phyloP scores from a whole-genome alignment of 768 basidiomycete species.

The Russula sp. region DNA sequence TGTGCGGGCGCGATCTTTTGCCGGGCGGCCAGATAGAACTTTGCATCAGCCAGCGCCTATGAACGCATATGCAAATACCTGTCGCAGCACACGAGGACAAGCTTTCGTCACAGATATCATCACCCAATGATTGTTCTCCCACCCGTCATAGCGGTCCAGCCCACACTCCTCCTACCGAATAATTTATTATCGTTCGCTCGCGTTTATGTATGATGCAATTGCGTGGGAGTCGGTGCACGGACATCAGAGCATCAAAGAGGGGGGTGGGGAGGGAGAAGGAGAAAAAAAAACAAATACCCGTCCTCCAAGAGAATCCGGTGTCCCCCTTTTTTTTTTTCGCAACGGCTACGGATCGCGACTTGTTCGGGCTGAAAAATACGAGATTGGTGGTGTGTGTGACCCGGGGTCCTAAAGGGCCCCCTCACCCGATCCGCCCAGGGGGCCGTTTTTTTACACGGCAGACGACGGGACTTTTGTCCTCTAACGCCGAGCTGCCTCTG shows the following conservation, averaged over 20 bases:
- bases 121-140: background rate
- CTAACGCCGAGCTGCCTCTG: slow-evolving; percentile 10
- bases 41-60: slow-evolving; percentile 8
- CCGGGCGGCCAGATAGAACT: slow-evolving; percentile 10
- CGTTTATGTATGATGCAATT: background rate
- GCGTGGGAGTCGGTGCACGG: background rate
- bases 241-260: background rate
- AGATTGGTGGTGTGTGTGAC: slow-evolving; percentile 4
- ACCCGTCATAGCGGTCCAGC: background rate
- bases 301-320: background rate
- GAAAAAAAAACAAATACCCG: background rate
- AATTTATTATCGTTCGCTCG: background rate
- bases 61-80: slow-evolving; percentile 8
- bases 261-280: too few species aligned
- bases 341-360: slow-evolving; percentile 21
- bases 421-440: slow-evolving; percentile 8
- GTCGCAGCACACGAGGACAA: slow-evolving; percentile 7
- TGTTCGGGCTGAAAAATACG: slow-evolving; percentile 15
- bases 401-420: background rate
- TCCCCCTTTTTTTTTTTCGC: background rate
- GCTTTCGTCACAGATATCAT: slow-evolving; percentile 3
- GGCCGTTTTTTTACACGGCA: background rate
- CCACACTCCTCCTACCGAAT: background rate
- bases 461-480: slow-evolving; percentile 9
- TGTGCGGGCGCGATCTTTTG: slow-evolving; percentile 15